Conservation (phyloP, 768 basidiomycete genomes). For the Termitomyces sp. region DNA sequence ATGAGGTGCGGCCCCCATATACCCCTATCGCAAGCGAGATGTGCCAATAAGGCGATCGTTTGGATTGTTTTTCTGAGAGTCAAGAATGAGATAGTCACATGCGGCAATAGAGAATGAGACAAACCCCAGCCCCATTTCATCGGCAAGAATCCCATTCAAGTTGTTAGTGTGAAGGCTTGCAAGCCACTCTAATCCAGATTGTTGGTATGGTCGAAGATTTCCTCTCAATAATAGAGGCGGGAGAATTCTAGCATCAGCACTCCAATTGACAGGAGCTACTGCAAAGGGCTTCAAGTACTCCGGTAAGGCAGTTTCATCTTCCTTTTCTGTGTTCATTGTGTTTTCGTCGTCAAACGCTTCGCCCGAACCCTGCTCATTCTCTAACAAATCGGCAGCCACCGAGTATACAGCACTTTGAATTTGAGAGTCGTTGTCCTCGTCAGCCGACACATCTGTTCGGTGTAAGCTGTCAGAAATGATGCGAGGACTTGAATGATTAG, state of each 20-base stretch:
- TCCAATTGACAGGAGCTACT: constrained; percentile 70
- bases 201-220: constrained; percentile 87
- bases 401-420: not conserved
- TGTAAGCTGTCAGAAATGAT: not conserved
- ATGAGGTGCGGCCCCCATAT: constrained; percentile 95
- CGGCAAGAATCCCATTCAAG: constrained; percentile 81
- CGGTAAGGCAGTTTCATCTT: constrained; percentile 36
- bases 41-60: constrained; percentile 90
- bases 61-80: constrained; percentile 86
- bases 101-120: constrained; percentile 22
- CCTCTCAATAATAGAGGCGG: constrained; percentile 82
- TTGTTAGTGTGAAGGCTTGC: constrained; percentile 81
- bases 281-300: constrained; percentile 67
- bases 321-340: constrained; percentile 16
- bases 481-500: not conserved
- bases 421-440: not conserved
- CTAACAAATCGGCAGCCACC: not conserved
- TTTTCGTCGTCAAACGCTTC: not conserved
- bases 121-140: constrained; percentile 94
- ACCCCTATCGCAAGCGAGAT: constrained; percentile 85
- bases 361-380: not conserved
- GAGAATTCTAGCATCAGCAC: constrained; percentile 51
- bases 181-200: constrained; percentile 92
- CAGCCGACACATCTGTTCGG: not conserved
- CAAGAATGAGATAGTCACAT: not conserved